A percentile compares a stretch with the other conserved stretches of the same genome.
Conservation (phyloP, 768 basidiomycete species). For the Suillus brevipes region DNA sequence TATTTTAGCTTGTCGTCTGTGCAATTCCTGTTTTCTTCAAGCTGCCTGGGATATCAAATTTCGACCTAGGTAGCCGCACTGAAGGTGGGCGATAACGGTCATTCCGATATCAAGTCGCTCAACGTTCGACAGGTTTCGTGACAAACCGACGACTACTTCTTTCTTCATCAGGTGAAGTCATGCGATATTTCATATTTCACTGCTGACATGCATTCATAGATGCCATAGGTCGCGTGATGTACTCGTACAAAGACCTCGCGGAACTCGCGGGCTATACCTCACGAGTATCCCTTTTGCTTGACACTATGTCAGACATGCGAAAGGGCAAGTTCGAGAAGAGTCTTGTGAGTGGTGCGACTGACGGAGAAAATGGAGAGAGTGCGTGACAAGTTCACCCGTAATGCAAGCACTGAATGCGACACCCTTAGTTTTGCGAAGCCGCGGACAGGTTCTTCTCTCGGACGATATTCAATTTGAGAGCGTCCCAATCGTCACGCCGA, state of each 20-base stretch:
- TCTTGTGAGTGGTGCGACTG: constrained; percentile 71
- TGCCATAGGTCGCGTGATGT: constrained; percentile 95
- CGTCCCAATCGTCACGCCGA: constrained; percentile 95
- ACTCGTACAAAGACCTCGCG: constrained; percentile 94
- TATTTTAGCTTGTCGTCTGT: constrained; percentile 71
- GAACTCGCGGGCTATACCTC: constrained; percentile 96
- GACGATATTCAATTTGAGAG: constrained; percentile 91
- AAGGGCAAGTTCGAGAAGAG: constrained; percentile 87
- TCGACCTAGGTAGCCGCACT: constrained; percentile 84
- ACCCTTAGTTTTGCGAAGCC: constrained; percentile 66
- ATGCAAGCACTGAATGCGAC: constrained; percentile 6
- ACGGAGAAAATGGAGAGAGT: constrained; percentile 78
- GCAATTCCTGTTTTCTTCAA: constrained; percentile 93
- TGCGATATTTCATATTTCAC: constrained; percentile 5
- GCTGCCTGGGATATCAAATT: constrained; percentile 62
- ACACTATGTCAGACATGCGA: constrained; percentile 87
- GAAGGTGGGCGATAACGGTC: constrained; percentile 58
- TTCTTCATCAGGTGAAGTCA: constrained; percentile 72
- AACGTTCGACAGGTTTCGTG: constrained; percentile 69
- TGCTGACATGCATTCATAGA: constrained; percentile 43
- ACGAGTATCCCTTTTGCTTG: constrained; percentile 83
- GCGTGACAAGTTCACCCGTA: constrained; percentile 26
- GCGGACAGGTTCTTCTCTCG: constrained; percentile 78
- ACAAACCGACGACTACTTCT: constrained; percentile 91
- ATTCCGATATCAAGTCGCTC: neutral